Evolutionary conservation across 371 early-diverging fungal species (phyloP), one percentile per base, ranked within the genome.

Genomic region (Apophysomyces sp.): DNA sequence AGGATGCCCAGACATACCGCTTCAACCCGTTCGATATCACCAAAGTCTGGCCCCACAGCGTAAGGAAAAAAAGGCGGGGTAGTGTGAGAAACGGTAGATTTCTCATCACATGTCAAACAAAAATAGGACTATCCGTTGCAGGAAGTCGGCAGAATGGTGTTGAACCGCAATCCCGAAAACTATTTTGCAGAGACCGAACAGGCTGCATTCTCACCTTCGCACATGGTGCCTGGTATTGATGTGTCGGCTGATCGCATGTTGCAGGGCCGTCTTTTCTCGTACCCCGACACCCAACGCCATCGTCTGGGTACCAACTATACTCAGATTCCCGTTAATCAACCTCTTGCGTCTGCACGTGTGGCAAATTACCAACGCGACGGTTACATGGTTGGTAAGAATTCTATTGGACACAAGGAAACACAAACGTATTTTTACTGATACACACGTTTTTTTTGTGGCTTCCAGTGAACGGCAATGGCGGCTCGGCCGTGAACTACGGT

Each of bases 121-220:
- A 11, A 16, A 15, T n/a, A 41, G 68, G 71, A 71, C 34, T 71
- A 71, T 57, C 71, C 71, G 41, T 62, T 71, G 27, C 67, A 64
- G 11, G 67, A 82, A 76, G 86, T 92, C 29, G 93, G 93, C 30
- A 83, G 83, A 66, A 73, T 92, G 82, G 82, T 83, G 12, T 76
- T 92, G 63, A 82, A 91, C 80, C 84, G 87, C 68, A 90, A 89
- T 75, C 89, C 89, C 28, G 86, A 85, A 60, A 89, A 92, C 80
- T 92, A 86, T 84, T 91, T 91, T 80, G 89, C 92, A 62, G 92
- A 92, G 67, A 82, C 82, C 41, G 92, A 92, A 72, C 92, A 92
- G 77, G 81, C 84, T 8, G 91, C 91, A 13, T 91, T 91, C 83
- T 83, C 81, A 52, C 88, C 91, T 28, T 81, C 87, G 36, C 79